phyloP scores from a whole-genome alignment of 257 asterid species.

The Mentha longifolia region DNA sequence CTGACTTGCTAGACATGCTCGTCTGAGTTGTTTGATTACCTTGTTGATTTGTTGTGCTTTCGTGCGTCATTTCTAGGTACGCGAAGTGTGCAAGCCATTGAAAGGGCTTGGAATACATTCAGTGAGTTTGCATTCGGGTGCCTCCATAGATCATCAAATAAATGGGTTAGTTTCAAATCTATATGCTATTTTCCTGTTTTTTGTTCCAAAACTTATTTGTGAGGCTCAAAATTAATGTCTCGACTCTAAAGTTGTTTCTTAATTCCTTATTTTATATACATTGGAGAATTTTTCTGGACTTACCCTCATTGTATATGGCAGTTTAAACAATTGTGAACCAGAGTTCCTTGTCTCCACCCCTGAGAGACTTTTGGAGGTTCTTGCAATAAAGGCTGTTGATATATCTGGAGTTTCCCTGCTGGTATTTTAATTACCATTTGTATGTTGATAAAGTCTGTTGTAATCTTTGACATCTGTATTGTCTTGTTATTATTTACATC shows the following conservation, averaged over 20 bases:
- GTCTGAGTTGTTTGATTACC: no score
- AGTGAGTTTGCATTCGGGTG: constrained; percentile 89
- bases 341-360: constrained; percentile 86
- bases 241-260: neutral
- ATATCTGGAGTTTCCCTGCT: constrained; percentile 70
- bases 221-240: neutral
- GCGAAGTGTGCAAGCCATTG: constrained; percentile 78
- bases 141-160: constrained; percentile 82
- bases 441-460: no score
- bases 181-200: neutral
- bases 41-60: constrained; percentile 11
- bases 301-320: constrained; percentile 36
- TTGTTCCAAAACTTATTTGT: neutral
- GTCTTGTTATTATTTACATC: neutral
- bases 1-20: constrained; percentile 14
- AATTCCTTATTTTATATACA: neutral
- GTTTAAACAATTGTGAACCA: constrained; percentile 78
- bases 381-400: constrained; percentile 63
- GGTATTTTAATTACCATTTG: constrained; percentile 59
- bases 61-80: constrained; percentile 56
- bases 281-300: constrained; percentile 3
- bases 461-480: neutral
- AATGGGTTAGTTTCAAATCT: constrained; percentile 57
- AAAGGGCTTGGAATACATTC: constrained; percentile 76
- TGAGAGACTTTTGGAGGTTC: constrained; percentile 77